A percentile compares a stretch with the other conserved stretches of the same genome.
Conservation (phyloP, 2,329 filamentous ascomycete species). For the Colletotrichum ledebouriae region DNA sequence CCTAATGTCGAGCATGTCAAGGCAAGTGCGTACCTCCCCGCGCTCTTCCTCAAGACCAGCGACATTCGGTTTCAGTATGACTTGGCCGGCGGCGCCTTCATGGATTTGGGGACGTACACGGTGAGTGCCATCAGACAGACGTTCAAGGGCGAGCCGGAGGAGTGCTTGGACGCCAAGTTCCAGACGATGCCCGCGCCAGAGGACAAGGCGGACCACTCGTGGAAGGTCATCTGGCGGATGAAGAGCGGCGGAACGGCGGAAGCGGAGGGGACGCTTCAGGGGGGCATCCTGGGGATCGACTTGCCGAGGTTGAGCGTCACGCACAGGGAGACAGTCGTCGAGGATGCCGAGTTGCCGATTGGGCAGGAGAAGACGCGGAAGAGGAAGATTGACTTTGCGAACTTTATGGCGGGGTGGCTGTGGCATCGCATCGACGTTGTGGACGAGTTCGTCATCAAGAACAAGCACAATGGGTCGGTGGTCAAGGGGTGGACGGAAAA, state of each 20-base stretch:
- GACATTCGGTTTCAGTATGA: constrained; percentile 60
- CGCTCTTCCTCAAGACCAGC: constrained; percentile 49
- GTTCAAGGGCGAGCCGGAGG: constrained; percentile 55
- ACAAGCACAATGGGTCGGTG: constrained; percentile 40
- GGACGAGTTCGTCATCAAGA: constrained; percentile 51
- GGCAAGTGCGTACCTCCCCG: constrained; percentile 49
- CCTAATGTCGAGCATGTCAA: constrained; percentile 54
- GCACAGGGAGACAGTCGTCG: constrained; percentile 38
- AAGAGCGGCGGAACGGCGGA: constrained; percentile 54
- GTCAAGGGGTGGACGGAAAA: constrained; percentile 46
- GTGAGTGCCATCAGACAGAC: constrained; percentile 55
- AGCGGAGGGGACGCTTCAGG: constrained; percentile 48
- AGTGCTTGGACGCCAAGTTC: constrained; percentile 52
- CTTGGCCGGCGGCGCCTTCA: constrained; percentile 57
- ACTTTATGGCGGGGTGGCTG: constrained; percentile 46
- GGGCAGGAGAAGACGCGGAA: constrained; percentile 46
- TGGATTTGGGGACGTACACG: constrained; percentile 58
- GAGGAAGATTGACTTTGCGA: constrained; percentile 48
- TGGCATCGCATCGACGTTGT: constrained; percentile 55
- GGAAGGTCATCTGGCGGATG: constrained; percentile 55
- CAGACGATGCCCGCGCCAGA: constrained; percentile 48
- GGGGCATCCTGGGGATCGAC: neutral
- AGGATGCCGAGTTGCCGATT: constrained; percentile 41
- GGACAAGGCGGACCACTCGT: constrained; percentile 51
- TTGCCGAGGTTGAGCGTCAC: constrained; percentile 46